Evolutionary conservation across 1,139 yeast species (phyloP).

Genomic region (Protomyces lactucae-debilis): DNA sequence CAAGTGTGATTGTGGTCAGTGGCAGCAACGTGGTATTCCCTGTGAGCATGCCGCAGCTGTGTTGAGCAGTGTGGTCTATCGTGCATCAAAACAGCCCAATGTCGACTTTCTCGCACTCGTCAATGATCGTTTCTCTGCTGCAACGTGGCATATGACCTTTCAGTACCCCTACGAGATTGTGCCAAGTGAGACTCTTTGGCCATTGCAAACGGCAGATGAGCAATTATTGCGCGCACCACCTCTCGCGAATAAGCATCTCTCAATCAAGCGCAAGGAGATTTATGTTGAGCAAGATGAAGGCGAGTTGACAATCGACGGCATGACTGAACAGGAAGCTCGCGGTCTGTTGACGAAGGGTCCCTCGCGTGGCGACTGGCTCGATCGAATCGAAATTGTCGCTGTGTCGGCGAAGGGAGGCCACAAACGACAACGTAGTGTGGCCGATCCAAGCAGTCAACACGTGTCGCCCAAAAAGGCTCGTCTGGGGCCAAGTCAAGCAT

Average conservation of each 20-base stretch:
- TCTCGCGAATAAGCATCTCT: not conserved
- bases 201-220: not conserved
- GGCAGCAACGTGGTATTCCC: not conserved
- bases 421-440: not conserved
- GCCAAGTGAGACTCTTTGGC: not conserved
- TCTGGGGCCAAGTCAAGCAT: not conserved
- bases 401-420: not conserved
- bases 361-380: not conserved
- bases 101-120: not conserved
- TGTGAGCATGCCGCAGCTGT: not conserved
- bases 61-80: not conserved
- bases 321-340: not conserved
- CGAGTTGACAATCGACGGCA: not conserved
- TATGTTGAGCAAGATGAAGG: not conserved
- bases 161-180: not conserved
- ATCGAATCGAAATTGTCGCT: not conserved
- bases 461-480: not conserved
- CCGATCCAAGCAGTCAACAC: not conserved
- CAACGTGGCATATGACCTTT: not conserved
- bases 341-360: not conserved
- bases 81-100: not conserved
- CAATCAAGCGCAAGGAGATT: not conserved
- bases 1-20: not conserved
- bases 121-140: not conserved
- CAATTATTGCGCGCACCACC: not conserved